Evolutionary conservation across 2,329 filamentous ascomycete species (phyloP), one percentile per base, ranked within the genome.

Genomic region (Alternaria sp.): DNA sequence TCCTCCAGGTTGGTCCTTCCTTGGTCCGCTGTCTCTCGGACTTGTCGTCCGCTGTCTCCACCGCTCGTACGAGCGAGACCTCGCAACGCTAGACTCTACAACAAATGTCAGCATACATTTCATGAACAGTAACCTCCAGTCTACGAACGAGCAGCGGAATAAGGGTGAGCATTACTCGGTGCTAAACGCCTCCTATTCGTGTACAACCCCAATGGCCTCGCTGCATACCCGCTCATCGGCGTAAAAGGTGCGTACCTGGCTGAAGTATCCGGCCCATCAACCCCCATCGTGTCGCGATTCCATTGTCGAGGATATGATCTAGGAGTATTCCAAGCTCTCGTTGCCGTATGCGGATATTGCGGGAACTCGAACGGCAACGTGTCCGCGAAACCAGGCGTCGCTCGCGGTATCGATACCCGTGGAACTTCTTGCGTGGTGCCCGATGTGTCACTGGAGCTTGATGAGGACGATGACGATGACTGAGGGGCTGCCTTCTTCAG

Each of bases 151-250:
- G 38, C 42, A 59, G 54, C 47, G 24, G 32, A 34, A 46, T 52
- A 56, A 63, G 57, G 59, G 67, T 65, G 54, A 57, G 65, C 52
- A 73, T 71, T 73, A 73, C 67, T 70, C 54, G 64, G 62, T 62
- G 56, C 58, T 32, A 57, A 49, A 32, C 56, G 56, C 58, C 57
- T 67, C 42, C 57, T 60, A 57, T 59, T 54, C 57, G 52, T 61
- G 56, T 54, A 56, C 58, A 48, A 46, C 48, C 48, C 53, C 54
- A 61, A 62, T 54, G 51, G 57, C 42, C 49, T 64, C 47, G 51
- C 56, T 51, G 42, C 12, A 39, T 24, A 52, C 16, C 51, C n/a
- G 26, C 44, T 36, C 38, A 59, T 44, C 49, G 46, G 56, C 42
- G 26, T 60, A 48, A 63, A 65, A 56, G 64, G 64, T 64, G 61